Conservation (phyloP, 345 rosid genomes). For the Lepidium sativum region DNA sequence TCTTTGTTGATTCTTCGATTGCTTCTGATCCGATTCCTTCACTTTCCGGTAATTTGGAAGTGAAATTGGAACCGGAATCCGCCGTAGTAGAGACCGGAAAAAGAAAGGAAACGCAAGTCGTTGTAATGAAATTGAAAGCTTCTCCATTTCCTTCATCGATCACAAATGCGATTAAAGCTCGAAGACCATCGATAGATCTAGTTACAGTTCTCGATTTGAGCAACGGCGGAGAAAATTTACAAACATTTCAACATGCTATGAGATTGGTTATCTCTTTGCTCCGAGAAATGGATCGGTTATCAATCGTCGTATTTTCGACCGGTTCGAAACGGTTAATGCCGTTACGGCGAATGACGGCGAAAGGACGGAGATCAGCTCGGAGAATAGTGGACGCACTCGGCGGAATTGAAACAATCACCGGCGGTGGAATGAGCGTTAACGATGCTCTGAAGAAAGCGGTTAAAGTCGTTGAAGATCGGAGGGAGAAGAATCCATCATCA, state of each 20-base stretch:
- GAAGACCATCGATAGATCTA: conserved; percentile 65
- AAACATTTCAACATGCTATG: conserved; percentile 58
- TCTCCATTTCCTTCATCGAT: conserved; percentile 28
- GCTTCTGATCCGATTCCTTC: conserved; percentile 5
- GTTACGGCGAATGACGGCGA: conserved; percentile 61
- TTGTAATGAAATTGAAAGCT: conserved; percentile 53
- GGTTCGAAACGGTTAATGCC: conserved; percentile 67
- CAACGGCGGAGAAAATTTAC: conserved; percentile 33
- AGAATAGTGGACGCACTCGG: conserved; percentile 51
- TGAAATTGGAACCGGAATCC: conserved; percentile 50
- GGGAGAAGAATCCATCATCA: conserved; percentile 60
- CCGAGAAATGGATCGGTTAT: conserved; percentile 59
- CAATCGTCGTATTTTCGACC: conserved; percentile 69
- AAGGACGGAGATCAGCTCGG: conserved; percentile 63
- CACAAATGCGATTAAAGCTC: conserved; percentile 17
- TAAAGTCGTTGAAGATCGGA: conserved; percentile 80
- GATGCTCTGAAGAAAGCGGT: conserved; percentile 87
- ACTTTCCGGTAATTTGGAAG: conserved; percentile 33
- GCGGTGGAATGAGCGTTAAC: conserved; percentile 48
- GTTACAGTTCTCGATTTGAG: conserved; percentile 72
- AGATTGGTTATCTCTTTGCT: conserved; percentile 49
- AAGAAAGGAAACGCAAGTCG: conserved; percentile 46
- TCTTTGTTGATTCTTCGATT: conserved; percentile 24
- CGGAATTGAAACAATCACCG: conserved; percentile 25
- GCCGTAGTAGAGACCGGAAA: conserved; percentile 60